Percentiles rank a stretch among this genome's conserved stretches.
Evolutionary conservation across 2,329 filamentous ascomycete genomes (phyloP).

Genomic region (Cladobotryum protrusum): DNA sequence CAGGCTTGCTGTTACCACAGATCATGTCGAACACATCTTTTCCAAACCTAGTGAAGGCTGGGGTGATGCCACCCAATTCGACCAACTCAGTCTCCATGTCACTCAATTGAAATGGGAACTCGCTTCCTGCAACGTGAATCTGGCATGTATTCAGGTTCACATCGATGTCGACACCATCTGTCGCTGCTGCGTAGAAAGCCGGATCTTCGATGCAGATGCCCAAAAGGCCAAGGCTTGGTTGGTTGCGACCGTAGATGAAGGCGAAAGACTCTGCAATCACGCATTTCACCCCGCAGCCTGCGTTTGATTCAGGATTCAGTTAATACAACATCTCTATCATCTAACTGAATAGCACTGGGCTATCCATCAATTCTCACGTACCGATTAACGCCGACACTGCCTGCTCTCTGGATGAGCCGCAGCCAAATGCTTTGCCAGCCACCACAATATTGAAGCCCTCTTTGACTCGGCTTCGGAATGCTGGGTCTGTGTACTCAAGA

Average conservation of each 20-base stretch:
- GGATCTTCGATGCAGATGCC: slow-evolving; percentile 35
- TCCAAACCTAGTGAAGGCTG: slow-evolving; percentile 34
- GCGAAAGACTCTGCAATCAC: slow-evolving; percentile 40
- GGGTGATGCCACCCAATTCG: slow-evolving; percentile 30
- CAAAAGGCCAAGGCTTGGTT: slow-evolving; percentile 38
- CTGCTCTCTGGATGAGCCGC: slow-evolving; percentile 39
- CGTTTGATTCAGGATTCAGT: background rate
- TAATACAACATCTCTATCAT: no score
- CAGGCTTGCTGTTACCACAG: slow-evolving; percentile 3
- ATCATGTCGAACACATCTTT: slow-evolving; percentile 24
- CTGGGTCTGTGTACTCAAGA: slow-evolving; percentile 33
- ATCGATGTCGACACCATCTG: slow-evolving; percentile 30
- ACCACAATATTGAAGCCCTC: slow-evolving; percentile 36
- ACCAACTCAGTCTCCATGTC: slow-evolving; percentile 34
- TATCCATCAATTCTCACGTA: background rate
- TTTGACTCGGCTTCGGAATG: slow-evolving; percentile 31
- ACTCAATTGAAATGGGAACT: slow-evolving; percentile 30
- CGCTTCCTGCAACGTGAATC: slow-evolving; percentile 15
- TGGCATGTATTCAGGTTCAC: slow-evolving; percentile 24
- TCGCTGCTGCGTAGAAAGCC: slow-evolving; percentile 29
- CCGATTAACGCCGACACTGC: slow-evolving; percentile 32
- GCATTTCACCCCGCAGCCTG: slow-evolving; percentile 32
- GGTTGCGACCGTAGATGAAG: slow-evolving; percentile 41
- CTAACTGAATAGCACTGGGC: no score
- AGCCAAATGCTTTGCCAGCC: slow-evolving; percentile 39